Evolutionary conservation across 1,284 basidiomycete species (phyloP).

Genomic region (Cryptococcus hybrid): DNA sequence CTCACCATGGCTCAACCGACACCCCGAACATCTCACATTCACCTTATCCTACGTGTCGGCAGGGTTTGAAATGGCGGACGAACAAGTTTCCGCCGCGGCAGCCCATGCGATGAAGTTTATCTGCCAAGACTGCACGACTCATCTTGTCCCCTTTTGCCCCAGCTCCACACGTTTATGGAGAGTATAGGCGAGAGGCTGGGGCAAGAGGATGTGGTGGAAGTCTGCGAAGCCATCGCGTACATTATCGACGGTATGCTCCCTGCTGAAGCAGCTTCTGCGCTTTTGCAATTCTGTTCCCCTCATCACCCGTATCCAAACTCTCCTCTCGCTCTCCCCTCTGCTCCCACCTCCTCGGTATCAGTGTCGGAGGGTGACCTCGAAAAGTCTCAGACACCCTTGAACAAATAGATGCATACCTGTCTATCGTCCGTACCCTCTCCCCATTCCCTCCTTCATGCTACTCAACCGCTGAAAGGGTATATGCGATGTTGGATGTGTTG

Average conservation of each 20-base stretch:
- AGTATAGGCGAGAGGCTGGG: constrained; percentile 71
- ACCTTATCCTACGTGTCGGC: constrained; percentile 89
- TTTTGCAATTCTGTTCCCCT: constrained; percentile 73
- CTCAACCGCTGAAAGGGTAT: constrained; percentile 74
- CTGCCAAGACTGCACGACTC: constrained; percentile 95
- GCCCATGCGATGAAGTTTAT: constrained; percentile 95
- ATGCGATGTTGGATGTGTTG: constrained; percentile 78
- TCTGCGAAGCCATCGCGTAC: constrained; percentile 93
- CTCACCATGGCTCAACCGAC: constrained; percentile 92
- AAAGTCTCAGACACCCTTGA: constrained; percentile 74
- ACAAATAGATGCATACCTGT: constrained; percentile 83
- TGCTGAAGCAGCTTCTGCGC: constrained; percentile 75
- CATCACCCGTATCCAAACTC: constrained; percentile 51
- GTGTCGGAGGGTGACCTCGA: constrained; percentile 62
- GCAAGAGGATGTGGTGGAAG: constrained; percentile 84
- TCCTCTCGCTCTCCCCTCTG: constrained; percentile 19
- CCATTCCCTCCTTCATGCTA: constrained; percentile 76
- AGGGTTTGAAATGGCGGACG: constrained; percentile 75
- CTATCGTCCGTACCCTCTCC: constrained; percentile 73
- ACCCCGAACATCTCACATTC: constrained; percentile 81
- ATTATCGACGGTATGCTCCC: constrained; percentile 88
- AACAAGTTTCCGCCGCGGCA: constrained; percentile 90
- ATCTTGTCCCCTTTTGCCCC: constrained; percentile 89
- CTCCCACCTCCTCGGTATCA: constrained; percentile 40
- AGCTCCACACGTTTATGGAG: constrained; percentile 83